A percentile compares a stretch with the other conserved stretches of the same genome.
Conservation (phyloP, 1,284 basidiomycete species). For the Boletus mariae region DNA sequence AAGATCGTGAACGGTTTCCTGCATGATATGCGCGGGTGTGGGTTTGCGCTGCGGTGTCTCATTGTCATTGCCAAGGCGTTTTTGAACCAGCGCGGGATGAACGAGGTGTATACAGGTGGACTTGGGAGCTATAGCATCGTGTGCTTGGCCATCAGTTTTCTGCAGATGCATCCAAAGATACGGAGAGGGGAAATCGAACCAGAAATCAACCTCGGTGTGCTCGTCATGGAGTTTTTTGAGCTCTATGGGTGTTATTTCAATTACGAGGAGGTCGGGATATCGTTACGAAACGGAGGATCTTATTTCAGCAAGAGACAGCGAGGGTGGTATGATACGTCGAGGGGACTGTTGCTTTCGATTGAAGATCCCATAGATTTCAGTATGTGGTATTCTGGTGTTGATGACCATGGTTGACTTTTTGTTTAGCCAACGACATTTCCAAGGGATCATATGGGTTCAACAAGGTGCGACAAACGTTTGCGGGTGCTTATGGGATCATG, state of each 20-base stretch:
- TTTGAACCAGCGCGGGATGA: conserved; percentile 88
- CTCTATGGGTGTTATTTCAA: conserved; percentile 93
- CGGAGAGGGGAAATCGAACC: conserved; percentile 86
- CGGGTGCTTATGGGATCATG: conserved; percentile 85
- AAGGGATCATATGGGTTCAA: conserved; percentile 83
- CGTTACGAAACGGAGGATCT: conserved; percentile 76
- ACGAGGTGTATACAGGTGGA: conserved; percentile 95
- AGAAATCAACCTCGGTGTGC: conserved; percentile 82
- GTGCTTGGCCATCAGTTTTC: conserved; percentile 87
- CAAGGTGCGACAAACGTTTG: conserved; percentile 79
- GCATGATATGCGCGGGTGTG: conserved; percentile 54
- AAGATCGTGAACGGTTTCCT: conserved; percentile 83
- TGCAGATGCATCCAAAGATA: conserved; percentile 97
- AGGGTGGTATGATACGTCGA: conserved; percentile 72
- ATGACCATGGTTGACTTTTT: conserved; percentile 5
- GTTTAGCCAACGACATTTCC: conserved; percentile 88
- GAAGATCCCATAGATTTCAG: conserved; percentile 93
- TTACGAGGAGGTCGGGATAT: conserved; percentile 88
- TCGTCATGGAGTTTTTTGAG: conserved; percentile 96
- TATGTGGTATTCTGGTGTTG: conserved; percentile 41
- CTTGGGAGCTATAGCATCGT: conserved; percentile 94
- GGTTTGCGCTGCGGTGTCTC: conserved; percentile 69
- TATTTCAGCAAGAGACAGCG: conserved; percentile 80
- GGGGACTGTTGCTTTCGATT: conserved; percentile 72
- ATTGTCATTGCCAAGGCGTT: conserved; percentile 90